Percentiles rank a stretch among this genome's conserved stretches.
phyloP scores from a whole-genome alignment of 73 alveolate genomes.

The Effrenium voratum region DNA sequence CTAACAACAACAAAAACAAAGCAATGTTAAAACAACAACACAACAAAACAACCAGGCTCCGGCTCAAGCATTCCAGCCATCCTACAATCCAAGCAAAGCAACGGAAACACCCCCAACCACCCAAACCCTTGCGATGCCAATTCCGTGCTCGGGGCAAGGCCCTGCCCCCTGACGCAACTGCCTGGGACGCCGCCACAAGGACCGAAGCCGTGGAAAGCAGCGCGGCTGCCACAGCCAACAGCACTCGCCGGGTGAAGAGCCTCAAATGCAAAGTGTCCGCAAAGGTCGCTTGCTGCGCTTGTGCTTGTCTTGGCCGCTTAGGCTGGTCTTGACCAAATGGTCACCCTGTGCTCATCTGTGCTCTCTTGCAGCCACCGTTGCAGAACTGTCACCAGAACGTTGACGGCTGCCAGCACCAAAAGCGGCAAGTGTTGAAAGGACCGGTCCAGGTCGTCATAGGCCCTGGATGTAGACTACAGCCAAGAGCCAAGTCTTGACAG shows the following conservation, averaged over 20 bases:
- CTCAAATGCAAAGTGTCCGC: too few relatives aligned
- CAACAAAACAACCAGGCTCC: too few relatives aligned
- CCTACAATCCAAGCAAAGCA: too few relatives aligned
- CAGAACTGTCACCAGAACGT: slow-evolving; percentile 13
- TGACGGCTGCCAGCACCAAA: slow-evolving; percentile 12
- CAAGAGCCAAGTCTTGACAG: not conserved
- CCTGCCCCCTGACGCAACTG: too few relatives aligned
- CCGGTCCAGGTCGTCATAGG: not conserved
- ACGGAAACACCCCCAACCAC: too few relatives aligned
- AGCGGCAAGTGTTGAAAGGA: slow-evolving; percentile 8
- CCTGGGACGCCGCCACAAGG: not conserved
- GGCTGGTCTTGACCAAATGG: too few relatives aligned
- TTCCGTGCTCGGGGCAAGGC: not conserved
- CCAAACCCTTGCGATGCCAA: not conserved
- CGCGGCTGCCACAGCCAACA: slow-evolving; percentile 16
- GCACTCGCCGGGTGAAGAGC: slow-evolving; percentile 45
- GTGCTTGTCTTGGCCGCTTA: too few relatives aligned
- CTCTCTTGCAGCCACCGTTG: too few relatives aligned
- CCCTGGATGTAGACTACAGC: too few relatives aligned
- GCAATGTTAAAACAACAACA: not conserved
- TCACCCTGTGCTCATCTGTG: too few relatives aligned
- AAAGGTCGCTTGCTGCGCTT: too few relatives aligned
- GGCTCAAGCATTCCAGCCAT: too few relatives aligned
- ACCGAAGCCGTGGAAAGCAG: not conserved
- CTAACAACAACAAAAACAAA: not conserved